These are phyloP conservation scores for Erysimum cheiranthoides DNA, from an alignment of 345 rosid genomes.

Conservation along the genomic window DNA sequence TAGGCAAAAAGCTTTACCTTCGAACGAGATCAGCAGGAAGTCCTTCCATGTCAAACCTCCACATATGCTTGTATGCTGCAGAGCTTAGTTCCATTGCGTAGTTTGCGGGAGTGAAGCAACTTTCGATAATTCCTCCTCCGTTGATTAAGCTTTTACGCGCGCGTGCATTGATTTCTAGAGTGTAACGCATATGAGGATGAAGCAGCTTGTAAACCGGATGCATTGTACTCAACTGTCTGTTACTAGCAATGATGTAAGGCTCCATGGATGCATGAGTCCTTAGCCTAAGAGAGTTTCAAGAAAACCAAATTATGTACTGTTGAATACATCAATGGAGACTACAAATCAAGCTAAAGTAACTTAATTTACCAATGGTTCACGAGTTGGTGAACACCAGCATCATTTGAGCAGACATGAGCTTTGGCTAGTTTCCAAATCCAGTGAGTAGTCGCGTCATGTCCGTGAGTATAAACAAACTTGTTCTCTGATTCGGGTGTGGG, in stretches of 20 bases:
- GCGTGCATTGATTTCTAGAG: conserved; percentile 85
- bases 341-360: conserved; percentile 7
- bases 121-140: conserved; percentile 93
- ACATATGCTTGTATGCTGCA: conserved; percentile 76
- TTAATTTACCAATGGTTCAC: conserved; percentile 84
- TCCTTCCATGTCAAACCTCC: conserved; percentile 94
- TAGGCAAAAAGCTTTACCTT: conserved; percentile 53
- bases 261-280: conserved; percentile 96
- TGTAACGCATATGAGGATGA: conserved; percentile 94
- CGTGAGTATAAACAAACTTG: conserved; percentile 68
- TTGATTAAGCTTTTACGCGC: conserved; percentile 89
- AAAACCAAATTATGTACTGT: neutral
- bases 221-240: conserved; percentile 85
- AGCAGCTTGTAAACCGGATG: conserved; percentile 88
- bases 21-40: conserved; percentile 94
- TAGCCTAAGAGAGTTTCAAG: conserved; percentile 57
- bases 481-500: conserved; percentile 57
- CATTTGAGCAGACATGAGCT: conserved; percentile 89
- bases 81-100: conserved; percentile 90
- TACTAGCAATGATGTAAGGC: conserved; percentile 84
- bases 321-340: neutral
- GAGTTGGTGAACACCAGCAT: conserved; percentile 93
- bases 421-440: conserved; percentile 97
- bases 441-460: conserved; percentile 83
- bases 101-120: conserved; percentile 79